These are phyloP conservation scores for Dendrocalamus sinicus DNA, from an alignment of 176 grass and related monocot genomes.

Conservation along the genomic window DNA sequence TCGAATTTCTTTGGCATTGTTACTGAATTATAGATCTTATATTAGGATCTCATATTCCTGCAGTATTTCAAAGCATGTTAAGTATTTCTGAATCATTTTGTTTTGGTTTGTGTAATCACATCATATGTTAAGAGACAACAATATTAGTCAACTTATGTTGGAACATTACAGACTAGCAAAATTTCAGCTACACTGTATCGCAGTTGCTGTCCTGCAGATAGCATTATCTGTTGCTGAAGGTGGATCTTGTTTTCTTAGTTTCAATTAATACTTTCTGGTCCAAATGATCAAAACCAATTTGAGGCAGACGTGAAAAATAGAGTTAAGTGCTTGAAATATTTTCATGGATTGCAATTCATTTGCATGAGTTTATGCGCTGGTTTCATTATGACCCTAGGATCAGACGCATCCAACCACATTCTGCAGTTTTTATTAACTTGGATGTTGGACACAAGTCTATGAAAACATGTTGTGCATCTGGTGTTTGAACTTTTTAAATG, in stretches of 20 bases:
- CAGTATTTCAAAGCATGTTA: background rate
- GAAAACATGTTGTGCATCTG: background rate
- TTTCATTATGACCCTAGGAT: background rate
- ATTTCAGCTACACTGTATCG: background rate
- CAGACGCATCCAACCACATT: background rate
- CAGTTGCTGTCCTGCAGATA: background rate
- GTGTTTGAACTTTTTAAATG: background rate
- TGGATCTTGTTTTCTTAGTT: conserved; percentile 17
- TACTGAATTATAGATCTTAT: background rate
- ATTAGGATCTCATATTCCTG: background rate
- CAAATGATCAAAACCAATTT: conserved; percentile 21
- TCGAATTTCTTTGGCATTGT: background rate
- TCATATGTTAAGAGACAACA: conserved; percentile 8
- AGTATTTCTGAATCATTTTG: background rate
- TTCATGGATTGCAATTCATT: background rate
- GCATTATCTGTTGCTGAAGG: background rate
- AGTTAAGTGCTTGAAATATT: background rate
- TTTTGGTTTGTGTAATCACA: background rate
- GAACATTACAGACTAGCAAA: background rate
- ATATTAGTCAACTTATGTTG: background rate
- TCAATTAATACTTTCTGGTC: conserved; percentile 5
- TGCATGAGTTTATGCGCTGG: background rate
- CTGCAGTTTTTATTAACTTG: background rate
- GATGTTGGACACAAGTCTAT: background rate
- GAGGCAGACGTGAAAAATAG: background rate